phyloP scores from a whole-genome alignment of 2,329 filamentous ascomycete species.

The Trichophyton mentagrophytes region DNA sequence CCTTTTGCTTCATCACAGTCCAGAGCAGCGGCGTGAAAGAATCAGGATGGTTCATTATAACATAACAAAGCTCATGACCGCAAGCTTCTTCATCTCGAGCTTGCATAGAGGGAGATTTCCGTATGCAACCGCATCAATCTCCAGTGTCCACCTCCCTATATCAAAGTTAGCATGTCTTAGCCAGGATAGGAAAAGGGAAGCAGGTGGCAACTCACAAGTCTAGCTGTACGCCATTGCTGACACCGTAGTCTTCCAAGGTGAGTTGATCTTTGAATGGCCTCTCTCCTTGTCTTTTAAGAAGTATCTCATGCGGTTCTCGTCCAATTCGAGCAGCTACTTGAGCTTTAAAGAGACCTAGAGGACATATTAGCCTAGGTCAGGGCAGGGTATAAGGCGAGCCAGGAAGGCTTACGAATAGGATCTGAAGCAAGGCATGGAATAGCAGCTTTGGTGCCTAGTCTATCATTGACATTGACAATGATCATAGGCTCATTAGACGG shows the following conservation, averaged over 20 bases:
- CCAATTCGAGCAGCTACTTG: slow-evolving; percentile 84
- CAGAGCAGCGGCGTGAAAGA: background rate
- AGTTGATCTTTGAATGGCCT: slow-evolving; percentile 86
- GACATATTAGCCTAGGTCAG: background rate
- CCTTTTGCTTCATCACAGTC: background rate
- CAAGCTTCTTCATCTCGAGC: background rate
- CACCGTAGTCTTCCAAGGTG: slow-evolving; percentile 81
- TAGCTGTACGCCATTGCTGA: slow-evolving; percentile 68
- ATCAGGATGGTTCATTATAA: background rate
- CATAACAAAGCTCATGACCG: background rate
- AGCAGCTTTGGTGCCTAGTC: slow-evolving; percentile 87
- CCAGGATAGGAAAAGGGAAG: background rate
- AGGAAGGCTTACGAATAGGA: slow-evolving; percentile 45
- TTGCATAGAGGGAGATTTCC: background rate
- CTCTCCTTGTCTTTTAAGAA: slow-evolving; percentile 84
- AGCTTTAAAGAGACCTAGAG: slow-evolving; percentile 62
- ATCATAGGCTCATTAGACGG: slow-evolving; percentile 65
- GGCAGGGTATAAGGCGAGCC: background rate
- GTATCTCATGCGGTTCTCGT: slow-evolving; percentile 76
- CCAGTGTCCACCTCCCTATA: slow-evolving; percentile 37
- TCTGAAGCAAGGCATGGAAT: slow-evolving; percentile 83
- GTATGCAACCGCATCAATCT: slow-evolving; percentile 21
- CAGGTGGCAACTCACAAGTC: slow-evolving; percentile 28
- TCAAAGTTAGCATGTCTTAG: slow-evolving; percentile 17
- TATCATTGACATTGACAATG: slow-evolving; percentile 83